Evolutionary conservation across 345 rosid genomes (phyloP), one percentile per base, ranked within the genome.

Genomic region (Euphorbia tirucalli): DNA sequence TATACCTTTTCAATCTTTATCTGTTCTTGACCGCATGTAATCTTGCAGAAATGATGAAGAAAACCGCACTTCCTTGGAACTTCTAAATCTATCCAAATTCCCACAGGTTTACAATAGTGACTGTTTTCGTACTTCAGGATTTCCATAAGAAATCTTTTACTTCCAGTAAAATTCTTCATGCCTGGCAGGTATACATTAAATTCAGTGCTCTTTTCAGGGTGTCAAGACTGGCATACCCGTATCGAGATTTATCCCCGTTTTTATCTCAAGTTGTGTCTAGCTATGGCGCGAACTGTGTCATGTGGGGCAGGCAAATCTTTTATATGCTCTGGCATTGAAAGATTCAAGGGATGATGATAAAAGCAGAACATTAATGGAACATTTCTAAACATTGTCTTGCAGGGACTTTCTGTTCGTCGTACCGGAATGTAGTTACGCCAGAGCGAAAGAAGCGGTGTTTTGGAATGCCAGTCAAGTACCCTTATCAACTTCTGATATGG

Each of bases 241-340:
- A 85, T 56, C 79, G 77, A 67, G 96, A 94, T 75, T 80, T 92
- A 59, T 70, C 86, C 0, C 77, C 81, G 52, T 82, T 78, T 73
- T 85, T 94, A 25, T 80, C 92, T 46, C 88, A 87, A 79, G 71
- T 84, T 39, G 85, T 92, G 46, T 77, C 92, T 63, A 73, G 78
- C 79, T 92, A 85, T 19, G 97, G 96, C 28, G 89, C 89, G 58
- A 85, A 83, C 62, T 90, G 86, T 48, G 85, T 94, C 72, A 90
- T 94, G 97, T 94, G 98, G 97, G 97, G 97, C 80, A 89, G 97
- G 96, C 88, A 80, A 69, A 4, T 41, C 13, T n/a, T n/a, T n/a
- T n/a, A n/a, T n/a, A n/a, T n/a, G n/a, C n/a, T n/a, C n/a, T n/a
- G n/a, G n/a, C n/a, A n/a, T n/a, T n/a, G n/a, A n/a, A n/a, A n/a